A percentile compares a stretch with the other conserved stretches of the same genome.
Evolutionary conservation across 1,139 yeast genomes (phyloP).

Genomic region (Kazachstania sp.): DNA sequence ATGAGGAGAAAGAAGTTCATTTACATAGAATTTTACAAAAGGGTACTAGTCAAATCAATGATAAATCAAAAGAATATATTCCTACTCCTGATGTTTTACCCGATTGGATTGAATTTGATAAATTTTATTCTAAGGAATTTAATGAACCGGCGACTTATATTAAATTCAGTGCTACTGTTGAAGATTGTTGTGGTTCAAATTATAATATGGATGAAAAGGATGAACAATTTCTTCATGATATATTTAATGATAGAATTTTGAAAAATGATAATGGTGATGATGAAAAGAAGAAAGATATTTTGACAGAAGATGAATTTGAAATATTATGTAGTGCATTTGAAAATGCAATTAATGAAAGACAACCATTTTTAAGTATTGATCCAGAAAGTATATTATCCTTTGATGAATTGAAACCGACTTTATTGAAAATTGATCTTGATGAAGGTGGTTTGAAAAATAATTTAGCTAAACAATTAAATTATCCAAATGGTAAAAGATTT

Average conservation of each 20-base stretch:
- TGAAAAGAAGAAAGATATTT: constrained; percentile 16
- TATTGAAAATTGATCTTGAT: constrained; percentile 29
- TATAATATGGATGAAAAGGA: constrained; percentile 90
- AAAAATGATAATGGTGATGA: constrained; percentile 20
- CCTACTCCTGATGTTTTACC: constrained; percentile 96
- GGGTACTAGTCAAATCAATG: constrained; percentile 26
- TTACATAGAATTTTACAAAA: constrained; percentile 62
- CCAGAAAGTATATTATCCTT: constrained; percentile 66
- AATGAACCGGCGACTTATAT: constrained; percentile 71
- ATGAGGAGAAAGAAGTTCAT: constrained; percentile 96
- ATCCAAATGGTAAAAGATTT: constrained; percentile 14
- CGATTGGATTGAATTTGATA: constrained; percentile 67
- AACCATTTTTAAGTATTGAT: constrained; percentile 82
- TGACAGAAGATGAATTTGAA: constrained; percentile 83
- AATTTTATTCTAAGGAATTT: constrained; percentile 63
- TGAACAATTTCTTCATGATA: constrained; percentile 49
- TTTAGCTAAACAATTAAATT: constrained; percentile 22
- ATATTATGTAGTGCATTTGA: constrained; percentile 68
- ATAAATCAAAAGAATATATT: constrained; percentile 63
- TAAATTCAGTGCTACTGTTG: constrained; percentile 88
- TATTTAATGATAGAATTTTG: constrained; percentile 32
- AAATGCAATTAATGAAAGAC: constrained; percentile 63
- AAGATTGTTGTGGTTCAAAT: constrained; percentile 79
- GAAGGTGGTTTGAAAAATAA: constrained; percentile 19
- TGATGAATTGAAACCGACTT: constrained; percentile 53